Conservation (phyloP, 768 basidiomycete genomes). For the Russula foetens region DNA sequence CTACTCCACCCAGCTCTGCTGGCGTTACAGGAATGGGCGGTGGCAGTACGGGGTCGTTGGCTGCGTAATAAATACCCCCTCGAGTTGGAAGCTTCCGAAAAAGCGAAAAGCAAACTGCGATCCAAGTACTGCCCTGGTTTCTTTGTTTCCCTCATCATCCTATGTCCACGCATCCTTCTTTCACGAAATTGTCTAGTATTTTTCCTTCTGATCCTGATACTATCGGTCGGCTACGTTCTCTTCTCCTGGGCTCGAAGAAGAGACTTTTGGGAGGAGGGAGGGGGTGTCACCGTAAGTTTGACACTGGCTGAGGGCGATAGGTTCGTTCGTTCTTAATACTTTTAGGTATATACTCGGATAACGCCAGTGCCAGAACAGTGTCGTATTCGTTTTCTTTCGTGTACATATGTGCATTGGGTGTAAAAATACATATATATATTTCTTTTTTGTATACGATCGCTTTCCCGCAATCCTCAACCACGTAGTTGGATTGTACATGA, state of each 20-base stretch:
- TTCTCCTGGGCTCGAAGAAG: neutral
- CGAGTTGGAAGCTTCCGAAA: neutral
- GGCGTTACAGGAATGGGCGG: neutral
- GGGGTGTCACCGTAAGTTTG: neutral
- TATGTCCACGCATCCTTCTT: neutral
- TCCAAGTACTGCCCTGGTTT: neutral
- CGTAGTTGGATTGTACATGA: neutral
- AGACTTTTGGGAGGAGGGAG: too few species aligned
- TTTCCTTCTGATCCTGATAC: neutral
- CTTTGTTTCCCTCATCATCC: neutral
- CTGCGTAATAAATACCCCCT: neutral
- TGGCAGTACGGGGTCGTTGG: neutral
- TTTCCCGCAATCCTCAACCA: too few species aligned
- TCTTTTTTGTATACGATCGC: neutral
- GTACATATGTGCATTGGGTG: neutral
- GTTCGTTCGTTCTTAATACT: too few species aligned
- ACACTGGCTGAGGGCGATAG: neutral
- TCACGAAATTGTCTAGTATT: neutral
- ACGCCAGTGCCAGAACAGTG: neutral
- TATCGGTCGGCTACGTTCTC: neutral
- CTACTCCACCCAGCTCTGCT: neutral
- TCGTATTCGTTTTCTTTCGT: neutral
- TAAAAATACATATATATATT: neutral
- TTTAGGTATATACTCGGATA: neutral
- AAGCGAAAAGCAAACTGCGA: neutral